A percentile compares a stretch with the other conserved stretches of the same genome.
Evolutionary conservation across 176 grass and related monocot genomes (phyloP).

Genomic region (Leersia perrieri): DNA sequence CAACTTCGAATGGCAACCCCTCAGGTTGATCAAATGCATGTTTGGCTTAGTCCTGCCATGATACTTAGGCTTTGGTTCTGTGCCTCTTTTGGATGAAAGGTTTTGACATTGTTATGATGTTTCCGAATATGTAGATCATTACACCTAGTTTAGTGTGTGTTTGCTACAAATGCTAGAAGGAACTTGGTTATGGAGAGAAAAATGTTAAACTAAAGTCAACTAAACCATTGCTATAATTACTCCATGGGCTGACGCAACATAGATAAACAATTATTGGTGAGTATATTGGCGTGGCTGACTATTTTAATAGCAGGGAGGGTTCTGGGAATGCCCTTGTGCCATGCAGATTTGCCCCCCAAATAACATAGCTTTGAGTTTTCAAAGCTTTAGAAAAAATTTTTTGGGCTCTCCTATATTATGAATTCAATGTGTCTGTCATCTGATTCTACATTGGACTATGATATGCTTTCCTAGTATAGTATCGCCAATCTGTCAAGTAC

Average conservation of each 20-base stretch:
- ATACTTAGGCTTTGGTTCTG: conserved; percentile 19
- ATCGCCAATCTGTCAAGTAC: conserved; percentile 2
- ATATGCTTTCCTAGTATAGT: conserved; percentile 1
- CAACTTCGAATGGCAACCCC: conserved; percentile 50
- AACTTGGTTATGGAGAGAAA: conserved; percentile 3
- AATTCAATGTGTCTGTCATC: background rate
- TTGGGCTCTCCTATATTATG: background rate
- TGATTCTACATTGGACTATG: background rate
- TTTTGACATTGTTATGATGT: conserved; percentile 27
- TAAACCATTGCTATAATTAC: conserved; percentile 3
- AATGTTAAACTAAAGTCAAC: background rate
- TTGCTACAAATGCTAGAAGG: conserved; percentile 24
- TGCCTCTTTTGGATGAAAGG: background rate
- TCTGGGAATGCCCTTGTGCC: background rate
- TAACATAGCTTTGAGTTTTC: background rate
- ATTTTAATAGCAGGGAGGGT: background rate
- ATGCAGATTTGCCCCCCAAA: background rate
- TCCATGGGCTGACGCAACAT: conserved; percentile 11
- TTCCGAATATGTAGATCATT: background rate
- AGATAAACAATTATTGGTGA: background rate
- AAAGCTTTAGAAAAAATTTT: conserved; percentile 1
- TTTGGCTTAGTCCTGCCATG: conserved; percentile 15
- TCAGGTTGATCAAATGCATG: conserved; percentile 58
- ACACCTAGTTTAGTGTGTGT: background rate
- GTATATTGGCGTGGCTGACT: conserved; percentile 18